Evolutionary conservation across 75 land plant species (phyloP).

Genomic region (Pseudotsuga menziesii): DNA sequence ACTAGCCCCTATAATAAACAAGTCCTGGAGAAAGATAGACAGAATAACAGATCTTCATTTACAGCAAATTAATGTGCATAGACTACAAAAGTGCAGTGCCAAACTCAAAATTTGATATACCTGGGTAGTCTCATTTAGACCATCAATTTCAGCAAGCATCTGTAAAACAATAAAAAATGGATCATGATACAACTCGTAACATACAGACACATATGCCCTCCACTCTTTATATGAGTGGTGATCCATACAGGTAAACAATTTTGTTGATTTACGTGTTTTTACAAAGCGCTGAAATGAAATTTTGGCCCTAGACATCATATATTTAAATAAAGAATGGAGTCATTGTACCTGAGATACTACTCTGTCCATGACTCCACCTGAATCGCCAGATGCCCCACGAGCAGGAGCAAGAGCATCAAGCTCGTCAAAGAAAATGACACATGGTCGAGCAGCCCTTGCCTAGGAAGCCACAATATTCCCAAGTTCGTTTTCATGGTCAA

Average conservation of each 20-base stretch:
- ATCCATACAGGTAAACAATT: not conserved
- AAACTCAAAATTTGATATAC: conserved; percentile 21
- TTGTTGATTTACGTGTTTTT: not conserved
- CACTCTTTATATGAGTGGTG: not conserved
- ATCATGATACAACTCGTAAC: not conserved
- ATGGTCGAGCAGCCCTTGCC: conserved; percentile 96
- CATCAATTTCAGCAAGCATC: conserved; percentile 99
- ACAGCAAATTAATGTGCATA: not conserved
- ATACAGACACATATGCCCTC: not conserved
- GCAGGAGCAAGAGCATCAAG: conserved; percentile 98
- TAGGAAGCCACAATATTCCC: conserved; percentile 12
- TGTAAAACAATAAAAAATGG: conserved; percentile 20
- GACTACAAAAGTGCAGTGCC: not conserved
- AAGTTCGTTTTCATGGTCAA: conserved; percentile 1
- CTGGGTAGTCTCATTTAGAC: conserved; percentile 80
- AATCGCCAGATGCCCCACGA: conserved; percentile 94
- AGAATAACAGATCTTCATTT: conserved; percentile 1
- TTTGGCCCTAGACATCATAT: not conserved
- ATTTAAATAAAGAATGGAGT: not conserved
- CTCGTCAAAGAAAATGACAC: conserved; percentile 97
- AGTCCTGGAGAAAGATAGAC: conserved; percentile 43
- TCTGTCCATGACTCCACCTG: conserved; percentile 98
- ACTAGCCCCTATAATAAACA: conserved; percentile 94
- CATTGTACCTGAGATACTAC: conserved; percentile 86
- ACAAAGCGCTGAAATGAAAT: not conserved